Conservation (phyloP, 257 asterid genomes). For the Asclepias syriaca region DNA sequence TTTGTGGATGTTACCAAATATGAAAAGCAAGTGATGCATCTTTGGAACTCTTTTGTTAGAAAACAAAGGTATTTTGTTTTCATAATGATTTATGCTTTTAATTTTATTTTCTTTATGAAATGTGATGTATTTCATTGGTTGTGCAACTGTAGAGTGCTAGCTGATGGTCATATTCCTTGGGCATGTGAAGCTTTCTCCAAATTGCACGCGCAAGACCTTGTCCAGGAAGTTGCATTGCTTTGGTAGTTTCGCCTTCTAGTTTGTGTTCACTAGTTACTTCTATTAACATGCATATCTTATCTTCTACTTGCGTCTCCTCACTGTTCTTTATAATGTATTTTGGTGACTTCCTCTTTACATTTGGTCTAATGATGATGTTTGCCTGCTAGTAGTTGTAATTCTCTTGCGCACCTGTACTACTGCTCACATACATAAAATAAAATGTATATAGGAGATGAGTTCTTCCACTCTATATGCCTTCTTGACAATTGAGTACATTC, state of each 20-base stretch:
- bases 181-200: conserved; percentile 94
- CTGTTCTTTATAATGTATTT: background rate
- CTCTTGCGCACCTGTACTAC: background rate
- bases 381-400: background rate
- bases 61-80: conserved; percentile 68
- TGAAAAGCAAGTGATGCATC: conserved; percentile 96
- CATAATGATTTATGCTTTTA: background rate
- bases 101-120: background rate
- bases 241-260: conserved; percentile 44
- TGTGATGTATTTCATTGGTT: conserved; percentile 16
- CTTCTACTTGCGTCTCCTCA: background rate
- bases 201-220: conserved; percentile 59
- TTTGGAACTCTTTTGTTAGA: conserved; percentile 96
- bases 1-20: conserved; percentile 94
- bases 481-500: background rate
- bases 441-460: background rate
- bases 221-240: conserved; percentile 53
- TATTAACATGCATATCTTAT: conserved; percentile 2
- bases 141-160: conserved; percentile 67
- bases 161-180: conserved; percentile 98
- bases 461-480: background rate
- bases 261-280: background rate
- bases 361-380: background rate
- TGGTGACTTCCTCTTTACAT: background rate
- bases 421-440: background rate